Base-by-base conservation (phyloP, 2,329 filamentous ascomycete genomes). In the Talaromyces sp. region DNA sequence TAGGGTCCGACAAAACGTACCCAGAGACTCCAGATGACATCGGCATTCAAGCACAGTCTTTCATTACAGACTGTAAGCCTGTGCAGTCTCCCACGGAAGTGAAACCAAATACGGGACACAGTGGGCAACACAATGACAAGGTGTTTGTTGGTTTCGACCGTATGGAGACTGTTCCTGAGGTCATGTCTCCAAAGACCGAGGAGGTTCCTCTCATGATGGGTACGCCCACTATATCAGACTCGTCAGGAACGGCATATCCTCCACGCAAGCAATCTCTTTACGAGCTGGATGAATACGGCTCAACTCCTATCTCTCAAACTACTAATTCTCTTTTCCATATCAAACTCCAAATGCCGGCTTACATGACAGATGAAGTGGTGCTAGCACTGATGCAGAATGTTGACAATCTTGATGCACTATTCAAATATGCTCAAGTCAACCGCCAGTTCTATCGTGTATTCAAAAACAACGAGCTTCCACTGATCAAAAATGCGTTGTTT, bases 391-490 rank as follows among this genome's bases (percentile, higher is more conserved):
- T 88, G 65, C 74, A 79, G 53, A 78, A 76, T 4, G 76, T 86
- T 7, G 74, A 79, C 40, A 80, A 79, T 2, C 76, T 86, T 2
- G 80, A 84, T 38, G 86, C 88, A 70, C 77, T 89, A 0, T 86
- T 86, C 69, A 80, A 81, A 38, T 79, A 83, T 3, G 84, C 84
- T 4, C 74, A 83, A 7, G 78, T 87, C 56, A 87, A 84, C 71
- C 80, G 78, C 58, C 83, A 82, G 22, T 87, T 88, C 74, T 86
- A 86, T 69, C 77, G 77, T 3, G 80, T 86, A 0, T 88, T 85
- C 75, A 86, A 87, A 71, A 76, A 79, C 22, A 79, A 87, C 69
- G 85, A 88, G 69, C 75, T 88, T 56, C 72, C 77, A 0, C 76
- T 88, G 2, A 81, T 88, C 64, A 84, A 83, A 59, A 76, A 74